Evolutionary conservation across 1,139 yeast species (phyloP).

Genomic region (Yamadazyma sp.): DNA sequence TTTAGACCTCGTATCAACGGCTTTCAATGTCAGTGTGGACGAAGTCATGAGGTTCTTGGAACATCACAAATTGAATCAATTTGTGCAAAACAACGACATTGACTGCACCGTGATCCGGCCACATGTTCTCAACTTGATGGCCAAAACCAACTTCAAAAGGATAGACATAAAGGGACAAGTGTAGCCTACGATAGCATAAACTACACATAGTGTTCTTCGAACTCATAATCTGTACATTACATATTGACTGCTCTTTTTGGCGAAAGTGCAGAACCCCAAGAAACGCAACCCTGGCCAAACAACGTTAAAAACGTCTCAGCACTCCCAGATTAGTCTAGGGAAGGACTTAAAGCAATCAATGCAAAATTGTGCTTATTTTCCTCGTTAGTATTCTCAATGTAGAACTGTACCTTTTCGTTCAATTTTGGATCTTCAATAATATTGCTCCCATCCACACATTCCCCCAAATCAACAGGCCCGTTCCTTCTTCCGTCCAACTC

Average conservation of each 20-base stretch:
- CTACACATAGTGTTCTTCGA: too few relatives aligned
- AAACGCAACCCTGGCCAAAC: too few relatives aligned
- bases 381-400: constrained; percentile 63
- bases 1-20: constrained; percentile 41
- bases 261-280: too few relatives aligned
- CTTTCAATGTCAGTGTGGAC: constrained; percentile 43
- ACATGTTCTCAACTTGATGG: constrained; percentile 40
- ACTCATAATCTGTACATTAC: too few relatives aligned
- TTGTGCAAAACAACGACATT: constrained; percentile 30
- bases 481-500: constrained; percentile 88
- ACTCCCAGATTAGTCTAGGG: constrained; percentile 40
- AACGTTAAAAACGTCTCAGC: too few relatives aligned
- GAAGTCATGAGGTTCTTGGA: constrained; percentile 36
- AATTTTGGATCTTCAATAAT: constrained; percentile 56
- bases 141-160: constrained; percentile 50
- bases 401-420: constrained; percentile 58
- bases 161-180: constrained; percentile 94
- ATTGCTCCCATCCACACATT: constrained; percentile 34
- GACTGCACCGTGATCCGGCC: constrained; percentile 51
- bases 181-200: constrained; percentile 24
- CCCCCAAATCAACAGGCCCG: constrained; percentile 73
- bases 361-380: constrained; percentile 62
- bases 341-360: constrained; percentile 65
- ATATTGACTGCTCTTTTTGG: too few relatives aligned
- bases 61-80: constrained; percentile 38